phyloP scores from a whole-genome alignment of 257 asterid genomes.

The Penstemon newberryi region DNA sequence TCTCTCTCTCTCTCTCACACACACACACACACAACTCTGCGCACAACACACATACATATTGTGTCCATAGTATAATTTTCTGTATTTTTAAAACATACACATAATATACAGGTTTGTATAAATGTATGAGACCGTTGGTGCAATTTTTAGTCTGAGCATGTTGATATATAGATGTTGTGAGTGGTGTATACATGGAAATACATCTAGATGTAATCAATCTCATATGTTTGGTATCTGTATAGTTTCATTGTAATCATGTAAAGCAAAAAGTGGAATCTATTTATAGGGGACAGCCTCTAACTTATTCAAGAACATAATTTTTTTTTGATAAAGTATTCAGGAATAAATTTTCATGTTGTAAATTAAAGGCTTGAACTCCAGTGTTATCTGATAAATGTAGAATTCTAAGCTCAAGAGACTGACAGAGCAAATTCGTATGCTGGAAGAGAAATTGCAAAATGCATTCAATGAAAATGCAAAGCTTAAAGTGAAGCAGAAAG shows the following conservation, averaged over 20 bases:
- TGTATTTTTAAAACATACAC: not conserved
- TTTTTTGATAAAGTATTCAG: not conserved
- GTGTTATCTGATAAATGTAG: constrained; percentile 47
- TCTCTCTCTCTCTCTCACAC: no score
- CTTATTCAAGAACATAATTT: not conserved
- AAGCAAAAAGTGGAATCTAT: constrained; percentile 22
- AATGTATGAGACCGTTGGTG: constrained; percentile 17
- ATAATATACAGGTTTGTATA: constrained; percentile 4
- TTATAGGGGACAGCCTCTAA: constrained; percentile 8
- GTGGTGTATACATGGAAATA: constrained; percentile 10
- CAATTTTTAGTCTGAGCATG: not conserved
- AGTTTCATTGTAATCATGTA: constrained; percentile 4
- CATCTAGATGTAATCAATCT: not conserved
- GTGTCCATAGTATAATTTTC: constrained; percentile 8
- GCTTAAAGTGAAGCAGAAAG: constrained; percentile 84
- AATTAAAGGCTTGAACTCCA: constrained; percentile 26
- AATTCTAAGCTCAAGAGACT: constrained; percentile 78
- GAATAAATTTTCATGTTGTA: constrained; percentile 5
- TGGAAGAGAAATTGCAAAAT: constrained; percentile 87
- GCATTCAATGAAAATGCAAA: constrained; percentile 86
- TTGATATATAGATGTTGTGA: constrained; percentile 8
- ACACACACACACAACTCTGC: no score
- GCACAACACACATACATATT: not conserved
- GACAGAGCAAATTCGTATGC: constrained; percentile 57
- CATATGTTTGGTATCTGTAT: not conserved